phyloP scores from a whole-genome alignment of 2,329 filamentous ascomycete species.

The Escovopsis sp. region DNA sequence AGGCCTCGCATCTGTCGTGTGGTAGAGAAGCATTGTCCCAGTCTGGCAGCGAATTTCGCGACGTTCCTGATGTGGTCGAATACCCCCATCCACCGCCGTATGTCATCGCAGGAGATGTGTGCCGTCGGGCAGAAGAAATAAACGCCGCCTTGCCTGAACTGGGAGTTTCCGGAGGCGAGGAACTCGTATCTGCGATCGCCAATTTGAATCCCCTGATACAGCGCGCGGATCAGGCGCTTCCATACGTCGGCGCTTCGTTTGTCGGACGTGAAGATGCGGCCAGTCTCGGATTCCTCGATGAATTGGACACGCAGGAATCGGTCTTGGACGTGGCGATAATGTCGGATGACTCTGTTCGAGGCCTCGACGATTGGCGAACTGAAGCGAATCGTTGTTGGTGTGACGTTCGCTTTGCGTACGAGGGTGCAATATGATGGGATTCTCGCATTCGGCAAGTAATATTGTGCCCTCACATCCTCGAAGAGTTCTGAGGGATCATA shows the following conservation, averaged over 20 bases:
- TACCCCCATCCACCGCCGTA: conserved; percentile 74
- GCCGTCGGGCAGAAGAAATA: conserved; percentile 77
- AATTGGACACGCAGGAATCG: conserved; percentile 85
- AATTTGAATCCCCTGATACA: conserved; percentile 67
- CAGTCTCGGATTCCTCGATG: conserved; percentile 57
- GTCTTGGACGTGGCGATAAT: conserved; percentile 53
- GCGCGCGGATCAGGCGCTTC: conserved; percentile 53
- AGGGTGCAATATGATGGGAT: conserved; percentile 61
- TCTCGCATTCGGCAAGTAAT: conserved; percentile 30
- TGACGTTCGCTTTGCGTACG: conserved; percentile 64
- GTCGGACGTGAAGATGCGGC: conserved; percentile 38
- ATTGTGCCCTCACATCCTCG: conserved; percentile 32
- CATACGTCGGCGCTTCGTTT: conserved; percentile 55
- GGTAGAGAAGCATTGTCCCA: conserved; percentile 93
- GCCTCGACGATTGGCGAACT: conserved; percentile 67
- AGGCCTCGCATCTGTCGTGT: conserved; percentile 60
- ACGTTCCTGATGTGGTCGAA: conserved; percentile 69
- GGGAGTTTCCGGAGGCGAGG: conserved; percentile 87
- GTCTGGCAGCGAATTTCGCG: conserved; percentile 78
- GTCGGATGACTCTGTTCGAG: conserved; percentile 73
- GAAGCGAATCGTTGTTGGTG: conserved; percentile 70
- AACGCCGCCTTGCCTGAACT: conserved; percentile 79
- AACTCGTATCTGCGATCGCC: conserved; percentile 77
- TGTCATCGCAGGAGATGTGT: conserved; percentile 54
- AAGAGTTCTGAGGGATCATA: conserved; percentile 65